Evolutionary conservation across 2,329 filamentous ascomycete genomes (phyloP).

Genomic region (Botrytis cinerea): DNA sequence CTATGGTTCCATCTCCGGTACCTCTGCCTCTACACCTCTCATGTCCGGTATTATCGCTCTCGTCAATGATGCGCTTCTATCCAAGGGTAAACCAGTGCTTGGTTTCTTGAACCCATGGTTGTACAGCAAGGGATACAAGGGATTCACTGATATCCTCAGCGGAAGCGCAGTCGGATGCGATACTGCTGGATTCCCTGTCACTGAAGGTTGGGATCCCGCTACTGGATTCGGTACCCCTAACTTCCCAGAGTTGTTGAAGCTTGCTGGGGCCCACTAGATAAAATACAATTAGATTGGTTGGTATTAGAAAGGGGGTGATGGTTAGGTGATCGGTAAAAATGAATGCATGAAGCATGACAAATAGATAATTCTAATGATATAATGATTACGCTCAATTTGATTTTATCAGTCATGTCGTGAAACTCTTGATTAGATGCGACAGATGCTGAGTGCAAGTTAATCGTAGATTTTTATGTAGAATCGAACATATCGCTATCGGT

Average conservation of each 20-base stretch:
- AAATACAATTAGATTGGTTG: not conserved
- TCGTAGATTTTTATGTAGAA: not conserved
- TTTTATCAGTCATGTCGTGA: not conserved
- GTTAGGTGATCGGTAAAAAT: not conserved
- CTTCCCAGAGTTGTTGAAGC: slow-evolving; percentile 15
- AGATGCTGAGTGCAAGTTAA: not conserved
- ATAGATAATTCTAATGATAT: slow-evolving; percentile 13
- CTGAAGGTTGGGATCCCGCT: slow-evolving; percentile 43
- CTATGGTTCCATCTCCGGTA: slow-evolving; percentile 49
- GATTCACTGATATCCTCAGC: slow-evolving; percentile 44
- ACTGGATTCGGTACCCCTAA: slow-evolving; percentile 44
- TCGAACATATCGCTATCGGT: not conserved
- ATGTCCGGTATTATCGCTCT: slow-evolving; percentile 59
- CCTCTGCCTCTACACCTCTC: slow-evolving; percentile 56
- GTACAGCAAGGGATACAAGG: slow-evolving; percentile 43
- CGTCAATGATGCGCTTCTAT: slow-evolving; percentile 61
- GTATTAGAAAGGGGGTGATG: too few species aligned
- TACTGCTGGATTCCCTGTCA: slow-evolving; percentile 36
- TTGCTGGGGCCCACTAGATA: not conserved
- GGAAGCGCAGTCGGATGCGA: slow-evolving; percentile 45
- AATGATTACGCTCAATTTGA: not conserved
- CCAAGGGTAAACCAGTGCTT: slow-evolving; percentile 48
- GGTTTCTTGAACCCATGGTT: slow-evolving; percentile 50
- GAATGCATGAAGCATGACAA: not conserved
- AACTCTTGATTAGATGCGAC: not conserved